Evolutionary conservation across 1,284 basidiomycete species (phyloP).

Genomic region (Cerioporus squamosus): DNA sequence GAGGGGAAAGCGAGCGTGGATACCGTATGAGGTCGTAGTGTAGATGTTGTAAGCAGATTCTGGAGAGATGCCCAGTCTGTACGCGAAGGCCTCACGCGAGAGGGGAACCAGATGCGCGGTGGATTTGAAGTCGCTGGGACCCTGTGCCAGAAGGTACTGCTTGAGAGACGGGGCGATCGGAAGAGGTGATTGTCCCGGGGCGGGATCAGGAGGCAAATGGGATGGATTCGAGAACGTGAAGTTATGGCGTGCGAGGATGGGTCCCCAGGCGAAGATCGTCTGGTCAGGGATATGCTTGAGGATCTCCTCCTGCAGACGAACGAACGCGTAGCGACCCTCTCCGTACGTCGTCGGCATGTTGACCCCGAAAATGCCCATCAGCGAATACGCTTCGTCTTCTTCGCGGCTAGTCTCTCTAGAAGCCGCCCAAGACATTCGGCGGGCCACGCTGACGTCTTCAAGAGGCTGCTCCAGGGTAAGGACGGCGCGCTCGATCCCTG

Average conservation of each 20-base stretch:
- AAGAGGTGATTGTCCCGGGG: background rate
- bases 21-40: constrained; percentile 15
- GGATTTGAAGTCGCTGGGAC: background rate
- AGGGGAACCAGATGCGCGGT: constrained; percentile 2
- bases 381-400: constrained; percentile 8
- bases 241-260: background rate
- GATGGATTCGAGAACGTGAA: background rate
- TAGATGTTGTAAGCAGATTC: background rate
- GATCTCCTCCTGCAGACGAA: constrained; percentile 8
- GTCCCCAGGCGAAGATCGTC: constrained; percentile 8
- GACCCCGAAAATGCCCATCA: constrained; percentile 13
- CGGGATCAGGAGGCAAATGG: background rate
- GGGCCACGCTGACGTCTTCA: background rate
- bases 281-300: constrained; percentile 7
- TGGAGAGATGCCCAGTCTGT: background rate
- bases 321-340: constrained; percentile 6
- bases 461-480: background rate
- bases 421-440: constrained; percentile 5
- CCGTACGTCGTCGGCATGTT: constrained; percentile 5
- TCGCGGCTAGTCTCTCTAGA: background rate
- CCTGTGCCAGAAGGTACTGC: background rate
- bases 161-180: background rate
- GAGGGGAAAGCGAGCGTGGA: constrained; percentile 12
- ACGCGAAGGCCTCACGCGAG: constrained; percentile 2
- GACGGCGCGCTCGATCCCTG: background rate